Conservation (phyloP, 2,329 filamentous ascomycete species). For the Epichloe coenophiala region DNA sequence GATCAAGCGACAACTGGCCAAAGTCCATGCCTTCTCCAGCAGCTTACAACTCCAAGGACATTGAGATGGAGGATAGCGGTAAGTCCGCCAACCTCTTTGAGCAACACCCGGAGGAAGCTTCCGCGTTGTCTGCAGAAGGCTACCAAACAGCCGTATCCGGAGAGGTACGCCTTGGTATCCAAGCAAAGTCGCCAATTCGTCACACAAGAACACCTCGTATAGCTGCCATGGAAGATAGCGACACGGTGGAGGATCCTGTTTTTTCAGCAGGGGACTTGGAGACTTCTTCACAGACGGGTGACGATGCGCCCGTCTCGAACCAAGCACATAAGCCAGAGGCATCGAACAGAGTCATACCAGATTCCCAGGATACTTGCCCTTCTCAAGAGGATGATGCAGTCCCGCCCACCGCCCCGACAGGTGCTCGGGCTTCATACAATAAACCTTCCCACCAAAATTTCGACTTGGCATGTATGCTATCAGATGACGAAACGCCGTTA, state of each 20-base stretch:
- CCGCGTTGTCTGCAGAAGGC: not conserved
- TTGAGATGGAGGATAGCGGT: not conserved
- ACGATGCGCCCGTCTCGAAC: slow-evolving; percentile 4
- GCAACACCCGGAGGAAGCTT: slow-evolving; percentile 3
- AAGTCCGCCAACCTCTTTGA: slow-evolving; percentile 6
- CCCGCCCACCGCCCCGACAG: not conserved
- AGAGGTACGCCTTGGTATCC: not conserved
- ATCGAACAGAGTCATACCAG: slow-evolving; percentile 11
- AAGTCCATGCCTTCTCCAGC: not conserved
- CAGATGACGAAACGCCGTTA: slow-evolving; percentile 24
- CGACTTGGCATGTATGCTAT: slow-evolving; percentile 14
- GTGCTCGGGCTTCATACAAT: not conserved
- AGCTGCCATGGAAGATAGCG: slow-evolving; percentile 2
- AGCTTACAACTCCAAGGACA: not conserved
- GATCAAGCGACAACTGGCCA: slow-evolving; percentile 2
- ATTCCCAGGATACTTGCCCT: slow-evolving; percentile 16
- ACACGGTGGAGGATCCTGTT: slow-evolving; percentile 3
- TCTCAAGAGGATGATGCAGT: not conserved
- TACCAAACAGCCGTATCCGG: not conserved
- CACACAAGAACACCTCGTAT: not conserved
- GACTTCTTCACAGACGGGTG: slow-evolving; percentile 1
- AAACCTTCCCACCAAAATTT: not conserved
- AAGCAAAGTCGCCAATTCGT: not conserved
- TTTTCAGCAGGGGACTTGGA: slow-evolving; percentile 3
- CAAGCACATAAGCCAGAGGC: not conserved